A percentile compares a stretch with the other conserved stretches of the same genome.
phyloP scores from a whole-genome alignment of 176 grass and related monocot genomes.

The bread wheat (Triticum aestivum) region DNA sequence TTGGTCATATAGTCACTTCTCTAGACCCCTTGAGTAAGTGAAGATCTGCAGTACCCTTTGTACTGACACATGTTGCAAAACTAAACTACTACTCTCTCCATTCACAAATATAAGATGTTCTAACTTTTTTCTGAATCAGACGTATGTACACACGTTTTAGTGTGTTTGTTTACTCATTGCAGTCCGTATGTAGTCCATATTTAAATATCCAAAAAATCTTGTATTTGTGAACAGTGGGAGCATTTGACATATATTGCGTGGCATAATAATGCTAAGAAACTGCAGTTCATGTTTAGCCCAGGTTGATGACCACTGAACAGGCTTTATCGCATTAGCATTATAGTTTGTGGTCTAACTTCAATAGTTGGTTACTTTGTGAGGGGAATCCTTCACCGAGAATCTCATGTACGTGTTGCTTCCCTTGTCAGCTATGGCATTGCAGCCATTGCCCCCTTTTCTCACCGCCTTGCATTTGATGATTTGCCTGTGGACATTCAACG shows the following conservation, averaged over 20 bases:
- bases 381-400: background rate
- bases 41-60: background rate
- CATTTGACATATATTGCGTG: background rate
- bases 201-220: too few relatives aligned
- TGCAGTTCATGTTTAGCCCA: background rate
- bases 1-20: background rate
- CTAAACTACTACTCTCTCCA: too few relatives aligned
- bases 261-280: constrained; percentile 9
- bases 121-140: too few relatives aligned
- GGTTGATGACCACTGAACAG: background rate
- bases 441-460: constrained; percentile 85
- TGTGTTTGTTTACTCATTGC: too few relatives aligned
- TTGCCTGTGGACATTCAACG: constrained; percentile 67
- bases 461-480: constrained; percentile 85
- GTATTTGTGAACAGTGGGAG: too few relatives aligned
- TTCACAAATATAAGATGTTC: too few relatives aligned
- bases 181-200: too few relatives aligned
- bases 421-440: constrained; percentile 82
- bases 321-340: background rate
- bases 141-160: too few relatives aligned
- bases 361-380: constrained; percentile 22
- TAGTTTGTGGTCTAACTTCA: constrained; percentile 20
- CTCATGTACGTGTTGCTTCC: constrained; percentile 24
- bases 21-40: background rate
- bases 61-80: background rate